Percentiles rank a stretch among this genome's conserved stretches.
phyloP scores from a whole-genome alignment of 345 rosid species.

The Bruguiera gymnorhiza region DNA sequence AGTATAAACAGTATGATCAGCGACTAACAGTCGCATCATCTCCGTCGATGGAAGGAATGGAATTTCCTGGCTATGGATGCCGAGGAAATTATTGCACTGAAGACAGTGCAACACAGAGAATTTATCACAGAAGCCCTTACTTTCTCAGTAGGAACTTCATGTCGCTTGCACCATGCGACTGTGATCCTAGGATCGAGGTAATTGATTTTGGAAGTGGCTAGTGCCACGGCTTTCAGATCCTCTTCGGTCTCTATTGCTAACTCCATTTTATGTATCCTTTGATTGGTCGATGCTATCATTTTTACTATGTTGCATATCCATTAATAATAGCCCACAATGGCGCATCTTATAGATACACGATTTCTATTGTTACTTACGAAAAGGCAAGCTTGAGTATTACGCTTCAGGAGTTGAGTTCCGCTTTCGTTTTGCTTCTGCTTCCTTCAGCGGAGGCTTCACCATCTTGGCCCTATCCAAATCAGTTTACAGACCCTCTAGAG shows the following conservation, averaged over 20 bases:
- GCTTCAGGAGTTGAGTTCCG: constrained; percentile 61
- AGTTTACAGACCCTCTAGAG: constrained; percentile 53
- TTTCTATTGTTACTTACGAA: neutral
- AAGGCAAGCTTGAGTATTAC: constrained; percentile 20
- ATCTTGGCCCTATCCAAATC: constrained; percentile 81
- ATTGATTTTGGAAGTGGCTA: constrained; percentile 54
- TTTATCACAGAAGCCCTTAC: no score
- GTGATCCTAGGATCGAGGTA: constrained; percentile 94
- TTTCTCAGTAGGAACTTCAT: constrained; percentile 42
- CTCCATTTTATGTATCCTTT: constrained; percentile 73
- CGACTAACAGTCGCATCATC: no score
- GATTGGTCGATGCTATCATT: constrained; percentile 58
- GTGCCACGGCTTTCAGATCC: constrained; percentile 57
- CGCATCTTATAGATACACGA: neutral
- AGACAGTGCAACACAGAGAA: no score
- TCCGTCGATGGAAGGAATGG: no score
- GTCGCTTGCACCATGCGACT: constrained; percentile 96
- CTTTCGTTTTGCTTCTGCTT: constrained; percentile 38
- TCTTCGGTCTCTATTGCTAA: constrained; percentile 65
- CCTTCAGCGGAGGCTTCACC: constrained; percentile 82
- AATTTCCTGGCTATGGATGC: no score
- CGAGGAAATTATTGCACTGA: no score
- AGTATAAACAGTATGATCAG: neutral
- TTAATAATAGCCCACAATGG: constrained; percentile 7
- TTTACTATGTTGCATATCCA: constrained; percentile 55